Evolutionary conservation across 2,329 filamentous ascomycete species (phyloP), one percentile per base, ranked within the genome.

Genomic region (Daldinia sp.): DNA sequence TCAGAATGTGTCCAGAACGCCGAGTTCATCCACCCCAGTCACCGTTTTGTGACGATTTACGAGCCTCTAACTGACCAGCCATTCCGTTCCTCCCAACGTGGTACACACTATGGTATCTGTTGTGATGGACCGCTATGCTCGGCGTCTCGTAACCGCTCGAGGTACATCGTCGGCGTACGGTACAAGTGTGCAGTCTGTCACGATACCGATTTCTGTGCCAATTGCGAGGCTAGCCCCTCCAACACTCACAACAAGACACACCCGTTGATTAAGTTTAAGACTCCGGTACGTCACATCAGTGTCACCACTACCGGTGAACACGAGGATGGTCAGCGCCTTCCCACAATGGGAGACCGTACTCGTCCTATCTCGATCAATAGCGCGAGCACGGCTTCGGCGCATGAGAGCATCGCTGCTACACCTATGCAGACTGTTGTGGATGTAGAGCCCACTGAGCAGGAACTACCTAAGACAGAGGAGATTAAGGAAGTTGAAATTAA

Each of bases 171-270:
- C 55, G 96, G 95, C 52, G 85, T 90, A 63, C 92, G 95, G 67
- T 99, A 95, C 86, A 99, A 99, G 87, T 99, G 95, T 75, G 92
- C 94, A 53, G 90, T 99, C 58, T 99, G 95, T 82, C 85, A 96
- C 73, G 94, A 99, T 76, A 90, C 90, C 30, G 95, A 99, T 78
- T 97, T 97, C 81, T 99, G 95, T 76, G 92, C 91, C 74, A 91
- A 87, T 74, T 99, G 95, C 80, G 96, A 99, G 80, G 93, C 94
- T 49, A 88, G 88, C 72, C 95, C 95, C 6, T 83, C 83, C 67
- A 94, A 96, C 77, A 82, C 81, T 19, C 95, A 99, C 82, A 97
- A 98, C 82, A 89, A 88, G 77, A 96, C 94, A n/a, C 95, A 99
- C 73, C 95, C 95, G 25, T 82, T 99, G 71, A 93, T 99, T 82